Evolutionary conservation across 2,329 filamentous ascomycete species (phyloP).

Genomic region (Myriosclerotinia curreyana): DNA sequence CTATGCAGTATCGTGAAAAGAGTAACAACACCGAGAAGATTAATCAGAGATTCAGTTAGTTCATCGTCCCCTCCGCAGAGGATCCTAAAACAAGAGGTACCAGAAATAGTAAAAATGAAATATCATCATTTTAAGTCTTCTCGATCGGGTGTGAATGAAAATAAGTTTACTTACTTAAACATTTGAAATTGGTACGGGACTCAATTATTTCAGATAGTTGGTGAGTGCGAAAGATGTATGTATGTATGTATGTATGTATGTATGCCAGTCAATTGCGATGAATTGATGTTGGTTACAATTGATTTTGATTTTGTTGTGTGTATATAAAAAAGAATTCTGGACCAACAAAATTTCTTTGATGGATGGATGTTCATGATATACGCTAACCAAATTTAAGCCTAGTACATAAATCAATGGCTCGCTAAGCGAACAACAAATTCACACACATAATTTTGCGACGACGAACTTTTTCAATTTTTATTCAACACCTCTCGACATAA

Average conservation of each 20-base stretch:
- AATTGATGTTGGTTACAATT: no score
- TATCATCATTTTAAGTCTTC: constrained; percentile 64
- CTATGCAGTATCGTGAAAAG: neutral
- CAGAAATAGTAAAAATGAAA: constrained; percentile 70
- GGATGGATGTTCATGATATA: no score
- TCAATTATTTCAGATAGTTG: neutral
- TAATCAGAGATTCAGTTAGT: constrained; percentile 82
- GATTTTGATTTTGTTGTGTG: no score
- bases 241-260: no score
- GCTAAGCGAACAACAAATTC: constrained; percentile 15
- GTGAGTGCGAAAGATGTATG: neutral
- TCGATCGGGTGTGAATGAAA: neutral
- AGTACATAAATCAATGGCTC: neutral
- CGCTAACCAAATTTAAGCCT: constrained; percentile 3
- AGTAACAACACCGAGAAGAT: constrained; percentile 7
- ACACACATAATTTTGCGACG: constrained; percentile 18
- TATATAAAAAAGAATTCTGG: neutral
- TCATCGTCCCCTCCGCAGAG: constrained; percentile 62
- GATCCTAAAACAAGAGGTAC: constrained; percentile 95
- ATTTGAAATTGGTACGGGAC: neutral
- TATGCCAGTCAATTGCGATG: neutral
- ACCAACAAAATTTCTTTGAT: constrained; percentile 17
- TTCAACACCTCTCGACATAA: no score
- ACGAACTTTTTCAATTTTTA: constrained; percentile 14
- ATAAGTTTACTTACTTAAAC: constrained; percentile 16